Evolutionary conservation across 495 filamentous ascomycete species (phyloP).

Genomic region (Hypoxylon subgilvum): DNA sequence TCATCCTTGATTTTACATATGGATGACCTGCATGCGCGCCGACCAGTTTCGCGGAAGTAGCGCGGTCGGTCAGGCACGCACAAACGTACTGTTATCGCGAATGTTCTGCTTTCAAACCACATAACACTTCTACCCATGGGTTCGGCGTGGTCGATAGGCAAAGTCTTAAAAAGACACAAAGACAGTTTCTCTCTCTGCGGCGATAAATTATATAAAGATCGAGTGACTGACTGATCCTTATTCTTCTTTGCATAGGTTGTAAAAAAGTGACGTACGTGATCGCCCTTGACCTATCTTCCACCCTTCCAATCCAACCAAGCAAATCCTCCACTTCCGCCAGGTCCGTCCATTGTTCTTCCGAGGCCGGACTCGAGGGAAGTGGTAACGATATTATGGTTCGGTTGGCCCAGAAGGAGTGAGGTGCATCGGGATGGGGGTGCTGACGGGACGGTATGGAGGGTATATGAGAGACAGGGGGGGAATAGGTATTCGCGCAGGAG

Average conservation of each 20-base stretch:
- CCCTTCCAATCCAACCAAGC: slow-evolving; percentile 14
- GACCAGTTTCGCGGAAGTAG: no score
- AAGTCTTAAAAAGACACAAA: slow-evolving; percentile 37
- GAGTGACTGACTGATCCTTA: slow-evolving; percentile 48
- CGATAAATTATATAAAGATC: slow-evolving; percentile 37
- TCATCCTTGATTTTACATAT: slow-evolving; percentile 10
- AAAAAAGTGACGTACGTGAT: slow-evolving; percentile 35
- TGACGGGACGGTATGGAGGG: slow-evolving; percentile 3
- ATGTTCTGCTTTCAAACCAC: slow-evolving; percentile 28
- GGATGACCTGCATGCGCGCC: slow-evolving; percentile 16
- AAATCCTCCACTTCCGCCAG: neutral
- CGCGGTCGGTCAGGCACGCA: no score
- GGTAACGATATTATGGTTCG: slow-evolving; percentile 7
- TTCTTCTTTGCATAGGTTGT: slow-evolving; percentile 45
- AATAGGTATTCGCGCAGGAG: neutral
- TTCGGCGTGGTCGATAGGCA: slow-evolving; percentile 44
- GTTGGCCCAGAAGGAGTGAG: slow-evolving; percentile 3
- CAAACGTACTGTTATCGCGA: slow-evolving; percentile 26
- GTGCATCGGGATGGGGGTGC: no score
- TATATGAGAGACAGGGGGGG: slow-evolving; percentile 2
- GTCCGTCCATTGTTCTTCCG: neutral
- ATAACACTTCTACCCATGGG: slow-evolving; percentile 18
- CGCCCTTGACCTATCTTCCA: slow-evolving; percentile 5
- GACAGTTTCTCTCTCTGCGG: slow-evolving; percentile 16
- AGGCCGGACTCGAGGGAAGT: neutral